Percentiles rank a stretch among this genome's conserved stretches.
Evolutionary conservation across 768 basidiomycete species (phyloP).

Genomic region (Amanita pseudoporphyria): DNA sequence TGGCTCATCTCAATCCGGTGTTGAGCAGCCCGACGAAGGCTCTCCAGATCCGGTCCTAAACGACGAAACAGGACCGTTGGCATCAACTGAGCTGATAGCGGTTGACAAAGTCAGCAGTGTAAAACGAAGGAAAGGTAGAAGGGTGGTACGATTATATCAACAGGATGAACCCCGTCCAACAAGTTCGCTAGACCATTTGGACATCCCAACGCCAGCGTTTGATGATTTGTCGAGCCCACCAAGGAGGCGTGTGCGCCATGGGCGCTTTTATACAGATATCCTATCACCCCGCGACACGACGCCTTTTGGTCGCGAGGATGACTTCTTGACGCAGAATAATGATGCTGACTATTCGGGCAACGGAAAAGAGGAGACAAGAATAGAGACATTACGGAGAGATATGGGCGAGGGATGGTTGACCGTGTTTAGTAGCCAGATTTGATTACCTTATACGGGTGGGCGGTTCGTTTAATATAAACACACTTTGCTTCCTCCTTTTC

Average conservation of each 20-base stretch:
- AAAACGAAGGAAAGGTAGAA: neutral
- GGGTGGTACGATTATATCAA: neutral
- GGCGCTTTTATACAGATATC: neutral
- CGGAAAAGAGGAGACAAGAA: constrained; percentile 48
- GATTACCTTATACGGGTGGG: neutral
- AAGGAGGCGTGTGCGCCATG: neutral
- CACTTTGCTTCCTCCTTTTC: neutral
- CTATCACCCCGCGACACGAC: neutral
- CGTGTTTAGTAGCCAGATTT: constrained; percentile 42
- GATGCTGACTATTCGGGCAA: neutral
- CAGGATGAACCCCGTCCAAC: neutral
- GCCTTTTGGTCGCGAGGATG: neutral
- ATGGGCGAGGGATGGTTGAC: constrained; percentile 89
- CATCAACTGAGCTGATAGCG: neutral
- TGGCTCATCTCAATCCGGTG: neutral
- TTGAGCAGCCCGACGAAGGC: neutral
- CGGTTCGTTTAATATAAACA: neutral
- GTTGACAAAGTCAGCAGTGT: neutral
- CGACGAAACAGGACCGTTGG: neutral
- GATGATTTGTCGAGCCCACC: neutral
- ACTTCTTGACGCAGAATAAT: neutral
- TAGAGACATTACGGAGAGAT: constrained; percentile 77
- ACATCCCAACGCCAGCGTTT: too few species aligned
- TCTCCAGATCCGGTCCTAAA: neutral
- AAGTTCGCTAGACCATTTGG: too few species aligned